Evolutionary conservation across 139 green algal genomes (phyloP).

Genomic region (Raphidocelis subcapitata): DNA sequence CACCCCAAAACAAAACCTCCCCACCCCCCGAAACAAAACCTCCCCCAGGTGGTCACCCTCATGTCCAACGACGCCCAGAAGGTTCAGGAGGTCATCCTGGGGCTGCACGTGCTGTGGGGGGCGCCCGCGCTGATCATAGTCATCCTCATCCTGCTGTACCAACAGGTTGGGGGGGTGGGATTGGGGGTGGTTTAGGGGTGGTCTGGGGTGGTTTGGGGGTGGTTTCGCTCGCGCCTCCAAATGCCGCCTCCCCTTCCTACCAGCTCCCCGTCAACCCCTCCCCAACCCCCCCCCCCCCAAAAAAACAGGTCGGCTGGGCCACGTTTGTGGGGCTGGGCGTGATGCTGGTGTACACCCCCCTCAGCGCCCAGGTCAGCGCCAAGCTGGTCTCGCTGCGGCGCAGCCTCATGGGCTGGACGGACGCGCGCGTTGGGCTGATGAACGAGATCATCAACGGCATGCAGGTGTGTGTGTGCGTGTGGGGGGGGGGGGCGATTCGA

Average conservation of each 20-base stretch:
- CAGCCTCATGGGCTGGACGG: constrained; percentile 80
- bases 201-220: no score
- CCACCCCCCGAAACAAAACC: no score
- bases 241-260: constrained; percentile 47
- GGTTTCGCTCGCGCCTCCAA: not conserved
- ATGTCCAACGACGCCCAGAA: constrained; percentile 79
- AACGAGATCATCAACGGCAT: constrained; percentile 84
- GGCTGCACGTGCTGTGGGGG: constrained; percentile 66
- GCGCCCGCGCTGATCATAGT: constrained; percentile 74
- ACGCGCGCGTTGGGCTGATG: constrained; percentile 85
- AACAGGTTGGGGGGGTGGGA: constrained; percentile 45
- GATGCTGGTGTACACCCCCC: constrained; percentile 70
- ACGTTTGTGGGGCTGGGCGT: constrained; percentile 88
- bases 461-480: constrained; percentile 15
- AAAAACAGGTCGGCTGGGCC: constrained; percentile 75
- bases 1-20: no score
- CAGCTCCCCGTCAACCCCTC: constrained; percentile 42
- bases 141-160: constrained; percentile 81
- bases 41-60: constrained; percentile 61
- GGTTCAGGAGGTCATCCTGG: constrained; percentile 65
- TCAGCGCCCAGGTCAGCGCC: constrained; percentile 59
- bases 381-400: constrained; percentile 63
- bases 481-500: no score
- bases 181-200: no score
- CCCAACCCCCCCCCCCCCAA: no score